Evolutionary conservation across 805 yeast species (phyloP).

Genomic region (Yamadazyma sp.): DNA sequence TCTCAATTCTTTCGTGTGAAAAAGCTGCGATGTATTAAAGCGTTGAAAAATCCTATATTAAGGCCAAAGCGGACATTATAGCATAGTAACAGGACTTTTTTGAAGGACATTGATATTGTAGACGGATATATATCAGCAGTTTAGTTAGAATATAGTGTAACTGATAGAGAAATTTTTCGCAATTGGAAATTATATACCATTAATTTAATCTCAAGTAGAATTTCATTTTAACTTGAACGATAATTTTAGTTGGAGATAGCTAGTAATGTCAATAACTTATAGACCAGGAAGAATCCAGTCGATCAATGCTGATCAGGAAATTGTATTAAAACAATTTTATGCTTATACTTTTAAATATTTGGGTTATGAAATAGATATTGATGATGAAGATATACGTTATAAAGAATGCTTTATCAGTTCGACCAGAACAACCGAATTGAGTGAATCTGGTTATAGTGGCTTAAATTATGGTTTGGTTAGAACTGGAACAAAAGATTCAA

Average conservation of each 20-base stretch:
- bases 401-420: conserved; percentile 33
- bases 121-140: no score
- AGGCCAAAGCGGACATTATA: background rate
- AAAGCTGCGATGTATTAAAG: background rate
- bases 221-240: no score
- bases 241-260: no score
- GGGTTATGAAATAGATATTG: conserved; percentile 44
- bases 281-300: conserved; percentile 39
- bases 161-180: no score
- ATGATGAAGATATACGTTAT: conserved; percentile 24
- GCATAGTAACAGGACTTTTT: no score
- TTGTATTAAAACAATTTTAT: conserved; percentile 68
- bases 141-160: no score
- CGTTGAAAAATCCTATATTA: background rate
- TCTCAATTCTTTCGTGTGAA: background rate
- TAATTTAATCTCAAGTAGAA: no score
- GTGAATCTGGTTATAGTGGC: conserved; percentile 13
- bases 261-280: conserved; percentile 18
- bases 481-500: conserved; percentile 21
- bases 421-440: conserved; percentile 12
- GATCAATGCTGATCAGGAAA: conserved; percentile 52
- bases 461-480: conserved; percentile 19
- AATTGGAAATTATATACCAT: no score
- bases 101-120: no score
- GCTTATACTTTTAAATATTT: conserved; percentile 57